phyloP scores from a whole-genome alignment of 805 yeast genomes.

The Ogataea nakhonphanomensis region DNA sequence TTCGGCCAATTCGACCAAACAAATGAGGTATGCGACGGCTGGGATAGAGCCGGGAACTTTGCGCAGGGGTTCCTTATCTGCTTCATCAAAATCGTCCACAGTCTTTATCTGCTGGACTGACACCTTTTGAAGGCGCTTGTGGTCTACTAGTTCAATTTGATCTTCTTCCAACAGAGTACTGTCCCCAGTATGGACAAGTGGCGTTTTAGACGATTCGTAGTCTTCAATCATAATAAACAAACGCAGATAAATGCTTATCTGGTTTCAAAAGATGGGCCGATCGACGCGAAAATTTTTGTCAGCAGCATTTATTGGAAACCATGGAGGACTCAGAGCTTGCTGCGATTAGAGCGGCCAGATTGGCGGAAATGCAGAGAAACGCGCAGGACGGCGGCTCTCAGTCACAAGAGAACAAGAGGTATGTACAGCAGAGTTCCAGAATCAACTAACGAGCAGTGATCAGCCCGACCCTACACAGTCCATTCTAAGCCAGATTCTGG shows the following conservation, averaged over 20 bases:
- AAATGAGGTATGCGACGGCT: conserved; percentile 23
- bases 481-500: conserved; percentile 64
- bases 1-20: conserved; percentile 48
- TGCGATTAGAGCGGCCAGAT: conserved; percentile 90
- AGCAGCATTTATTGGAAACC: not conserved
- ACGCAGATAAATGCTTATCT: conserved; percentile 1
- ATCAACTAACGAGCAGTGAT: conserved; percentile 5
- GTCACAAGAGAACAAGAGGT: conserved; percentile 16
- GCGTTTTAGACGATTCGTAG: not conserved
- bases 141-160: too few relatives aligned
- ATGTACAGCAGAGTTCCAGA: conserved; percentile 5
- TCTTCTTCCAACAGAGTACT: not conserved
- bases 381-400: conserved; percentile 34
- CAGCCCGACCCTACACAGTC: conserved; percentile 25
- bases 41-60: conserved; percentile 27
- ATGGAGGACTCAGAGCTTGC: conserved; percentile 88
- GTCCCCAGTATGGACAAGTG: not conserved
- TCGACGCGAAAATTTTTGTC: conserved; percentile 11
- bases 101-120: not conserved
- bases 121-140: not conserved
- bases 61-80: conserved; percentile 11
- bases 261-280: conserved; percentile 9
- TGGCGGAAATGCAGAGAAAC: conserved; percentile 72
- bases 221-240: not conserved
- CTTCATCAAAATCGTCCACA: conserved; percentile 4